Conservation (phyloP, 2,329 filamentous ascomycete genomes). For the Clarireedia homoeocarpa region DNA sequence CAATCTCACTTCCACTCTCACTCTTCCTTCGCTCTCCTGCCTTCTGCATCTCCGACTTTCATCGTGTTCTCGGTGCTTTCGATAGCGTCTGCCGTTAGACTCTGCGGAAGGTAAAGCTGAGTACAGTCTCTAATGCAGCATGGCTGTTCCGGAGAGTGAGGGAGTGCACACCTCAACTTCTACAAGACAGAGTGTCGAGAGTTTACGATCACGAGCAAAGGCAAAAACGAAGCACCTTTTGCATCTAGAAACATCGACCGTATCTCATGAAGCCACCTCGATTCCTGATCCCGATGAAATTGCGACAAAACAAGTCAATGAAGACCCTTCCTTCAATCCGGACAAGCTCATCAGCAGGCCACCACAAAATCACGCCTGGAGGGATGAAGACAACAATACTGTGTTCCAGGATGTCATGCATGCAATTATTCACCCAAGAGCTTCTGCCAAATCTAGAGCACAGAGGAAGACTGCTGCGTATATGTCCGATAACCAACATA, state of each 20-base stretch:
- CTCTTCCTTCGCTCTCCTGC: too few species aligned
- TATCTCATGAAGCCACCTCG: too few species aligned
- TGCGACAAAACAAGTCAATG: conserved; percentile 9
- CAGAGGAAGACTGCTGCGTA: conserved; percentile 16
- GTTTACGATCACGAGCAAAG: neutral
- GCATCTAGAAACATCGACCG: too few species aligned
- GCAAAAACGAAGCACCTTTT: neutral
- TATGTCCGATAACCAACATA: conserved; percentile 19
- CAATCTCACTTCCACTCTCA: too few species aligned
- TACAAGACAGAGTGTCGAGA: neutral
- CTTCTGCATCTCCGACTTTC: too few species aligned
- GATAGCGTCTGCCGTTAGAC: too few species aligned
- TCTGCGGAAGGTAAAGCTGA: too few species aligned
- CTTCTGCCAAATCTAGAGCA: conserved; percentile 15
- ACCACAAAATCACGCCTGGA: conserved; percentile 5
- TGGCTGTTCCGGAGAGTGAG: neutral
- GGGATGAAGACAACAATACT: conserved; percentile 9
- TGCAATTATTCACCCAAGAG: conserved; percentile 17
- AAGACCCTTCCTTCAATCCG: conserved; percentile 19
- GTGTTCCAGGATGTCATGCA: conserved; percentile 9
- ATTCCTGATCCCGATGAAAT: neutral
- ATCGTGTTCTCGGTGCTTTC: too few species aligned
- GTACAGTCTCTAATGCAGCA: too few species aligned
- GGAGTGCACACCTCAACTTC: neutral
- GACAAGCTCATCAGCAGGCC: conserved; percentile 13